Base-by-base conservation (phyloP, 202 grass and related monocot species). In the Setaria italica region DNA sequence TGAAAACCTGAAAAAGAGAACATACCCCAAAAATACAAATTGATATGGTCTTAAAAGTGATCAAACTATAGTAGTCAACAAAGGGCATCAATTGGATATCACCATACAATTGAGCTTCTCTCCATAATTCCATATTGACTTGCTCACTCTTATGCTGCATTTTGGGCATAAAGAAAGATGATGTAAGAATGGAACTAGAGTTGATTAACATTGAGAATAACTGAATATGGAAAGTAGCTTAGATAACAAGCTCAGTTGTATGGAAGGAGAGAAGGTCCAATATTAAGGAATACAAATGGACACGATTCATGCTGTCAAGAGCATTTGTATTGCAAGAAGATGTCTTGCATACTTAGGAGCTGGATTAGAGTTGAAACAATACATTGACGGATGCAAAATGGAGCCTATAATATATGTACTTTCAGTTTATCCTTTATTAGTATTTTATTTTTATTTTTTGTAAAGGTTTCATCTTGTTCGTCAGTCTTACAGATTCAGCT, bases 71-170 rank as follows among this genome's bases (percentile, higher is more conserved):
- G 67, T 97, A 95, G 85, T 97, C 92, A 79, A 95, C 95, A 84
- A 95, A 97, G 72, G 95, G 95, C 92, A 97, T 91, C 85, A 97
- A 78, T 65, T 97, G 95, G 80, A 95, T 93, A 92, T 97, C 92
- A 84, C 85, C 87, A 72, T 95, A 97, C 42, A 89, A 79, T 85
- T 90, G 85, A 89, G 92, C 89, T 92, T 97, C 95, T 78, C 64
- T 91, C 95, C 92, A 93, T 51, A 97, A 64, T 84, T 95, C 95
- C 83, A 93, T 70, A 84, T 97, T 97, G 72, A 95, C 92, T 63
- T 93, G 85, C 34, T 95, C 89, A 75, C 87, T 93, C 62, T 91
- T 97, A 84, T 95, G 92, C 95, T 95, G 80, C 82, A 93, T 84
- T 74, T 84, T 69, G 73, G 21, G 39, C 6, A 62, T 32, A 65